Percentiles rank a stretch among this genome's conserved stretches.
Evolutionary conservation across 2,329 filamentous ascomycete genomes (phyloP).

Genomic region (Aspergillus proliferans): DNA sequence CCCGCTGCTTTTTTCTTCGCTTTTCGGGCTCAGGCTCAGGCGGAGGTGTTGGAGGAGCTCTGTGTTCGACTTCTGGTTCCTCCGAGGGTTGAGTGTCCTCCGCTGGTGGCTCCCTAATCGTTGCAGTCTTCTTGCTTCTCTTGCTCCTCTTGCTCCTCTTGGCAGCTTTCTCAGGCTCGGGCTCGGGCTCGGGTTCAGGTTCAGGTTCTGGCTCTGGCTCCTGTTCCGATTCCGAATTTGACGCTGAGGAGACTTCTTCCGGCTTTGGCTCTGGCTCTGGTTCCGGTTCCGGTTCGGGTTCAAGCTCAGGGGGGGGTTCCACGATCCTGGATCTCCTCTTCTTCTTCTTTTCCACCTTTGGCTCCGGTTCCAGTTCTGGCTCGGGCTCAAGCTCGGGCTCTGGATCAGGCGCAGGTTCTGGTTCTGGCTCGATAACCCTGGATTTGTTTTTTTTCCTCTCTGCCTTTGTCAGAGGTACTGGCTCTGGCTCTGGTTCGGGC

Average conservation of each 20-base stretch:
- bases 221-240: not conserved
- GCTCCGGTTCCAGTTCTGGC: not conserved
- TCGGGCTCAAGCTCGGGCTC: no score
- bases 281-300: conserved; percentile 4
- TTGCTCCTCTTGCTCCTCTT: conserved; percentile 36
- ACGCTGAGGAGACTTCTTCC: not conserved
- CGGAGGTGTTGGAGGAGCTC: conserved; percentile 44
- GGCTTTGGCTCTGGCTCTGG: not conserved
- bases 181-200: conserved; percentile 30
- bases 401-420: conserved; percentile 9
- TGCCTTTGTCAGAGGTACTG: conserved; percentile 24
- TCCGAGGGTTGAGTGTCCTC: conserved; percentile 35
- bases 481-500: conserved; percentile 7
- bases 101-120: conserved; percentile 42
- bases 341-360: conserved; percentile 20
- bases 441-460: conserved; percentile 6
- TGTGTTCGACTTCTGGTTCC: conserved; percentile 18
- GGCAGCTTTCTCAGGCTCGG: conserved; percentile 24
- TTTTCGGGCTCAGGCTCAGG: conserved; percentile 49
- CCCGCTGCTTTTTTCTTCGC: conserved; percentile 64
- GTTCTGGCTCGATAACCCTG: not conserved
- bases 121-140: conserved; percentile 16
- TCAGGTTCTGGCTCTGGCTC: conserved; percentile 18
- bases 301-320: conserved; percentile 23
- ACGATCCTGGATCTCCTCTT: conserved; percentile 15